phyloP scores from a whole-genome alignment of 1,139 yeast species.

The Casaregolazyma lundiana region DNA sequence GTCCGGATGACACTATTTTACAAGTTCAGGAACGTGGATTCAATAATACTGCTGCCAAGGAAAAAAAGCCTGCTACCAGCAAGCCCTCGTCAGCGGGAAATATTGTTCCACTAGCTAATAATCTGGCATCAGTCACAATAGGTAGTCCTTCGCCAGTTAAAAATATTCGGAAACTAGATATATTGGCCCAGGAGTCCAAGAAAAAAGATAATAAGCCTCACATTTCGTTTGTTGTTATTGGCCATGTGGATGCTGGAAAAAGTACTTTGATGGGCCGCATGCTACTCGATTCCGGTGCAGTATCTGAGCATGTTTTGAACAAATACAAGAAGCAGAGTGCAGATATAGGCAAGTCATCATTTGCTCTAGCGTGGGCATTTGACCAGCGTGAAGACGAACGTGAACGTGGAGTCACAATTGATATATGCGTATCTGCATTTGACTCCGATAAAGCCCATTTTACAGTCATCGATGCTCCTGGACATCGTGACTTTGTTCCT shows the following conservation, averaged over 20 bases:
- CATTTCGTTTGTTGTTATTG: constrained; percentile 38
- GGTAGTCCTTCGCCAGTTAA: constrained; percentile 5
- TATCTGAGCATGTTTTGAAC: constrained; percentile 71
- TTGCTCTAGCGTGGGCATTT: constrained; percentile 96
- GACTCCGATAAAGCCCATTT: constrained; percentile 62
- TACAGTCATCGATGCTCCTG: constrained; percentile 96
- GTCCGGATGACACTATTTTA: constrained; percentile 76
- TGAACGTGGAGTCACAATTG: constrained; percentile 81
- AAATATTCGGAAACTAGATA: constrained; percentile 16
- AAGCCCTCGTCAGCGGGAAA: not conserved
- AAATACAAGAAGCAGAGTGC: constrained; percentile 78
- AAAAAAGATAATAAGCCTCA: constrained; percentile 16
- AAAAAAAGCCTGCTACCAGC: not conserved
- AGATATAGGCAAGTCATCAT: constrained; percentile 81
- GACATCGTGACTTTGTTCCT: constrained; percentile 96
- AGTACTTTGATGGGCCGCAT: constrained; percentile 92
- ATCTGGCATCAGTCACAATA: not conserved
- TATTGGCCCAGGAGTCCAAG: constrained; percentile 18
- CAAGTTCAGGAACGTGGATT: constrained; percentile 49
- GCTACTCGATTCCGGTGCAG: constrained; percentile 73
- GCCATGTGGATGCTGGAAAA: constrained; percentile 98
- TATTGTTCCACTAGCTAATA: constrained; percentile 1
- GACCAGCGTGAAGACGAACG: constrained; percentile 95
- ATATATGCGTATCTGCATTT: constrained; percentile 79
- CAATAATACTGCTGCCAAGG: constrained; percentile 1